phyloP scores from a whole-genome alignment of 2,329 filamentous ascomycete genomes.

The Colletotrichum spaethianum region DNA sequence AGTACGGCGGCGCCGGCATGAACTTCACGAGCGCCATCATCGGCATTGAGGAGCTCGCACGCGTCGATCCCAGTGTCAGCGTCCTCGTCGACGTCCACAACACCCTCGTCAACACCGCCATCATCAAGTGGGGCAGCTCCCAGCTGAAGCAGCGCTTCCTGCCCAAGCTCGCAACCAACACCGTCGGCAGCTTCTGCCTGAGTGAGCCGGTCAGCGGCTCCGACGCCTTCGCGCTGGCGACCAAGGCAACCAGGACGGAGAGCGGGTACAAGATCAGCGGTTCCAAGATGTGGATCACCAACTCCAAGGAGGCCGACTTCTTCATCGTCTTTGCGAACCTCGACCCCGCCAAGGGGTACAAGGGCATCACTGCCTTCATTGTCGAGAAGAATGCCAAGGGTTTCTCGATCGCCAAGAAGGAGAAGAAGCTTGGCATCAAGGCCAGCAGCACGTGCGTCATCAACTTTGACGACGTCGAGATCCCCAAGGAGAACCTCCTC shows the following conservation, averaged over 20 bases:
- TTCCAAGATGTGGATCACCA: conserved; percentile 99
- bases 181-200: conserved; percentile 92
- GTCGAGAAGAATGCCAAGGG: conserved; percentile 91
- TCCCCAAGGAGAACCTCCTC: conserved; percentile 89
- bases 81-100: conserved; percentile 98
- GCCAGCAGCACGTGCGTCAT: conserved; percentile 97
- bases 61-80: conserved; percentile 93
- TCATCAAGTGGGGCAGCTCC: conserved; percentile 86
- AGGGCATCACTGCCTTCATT: conserved; percentile 96
- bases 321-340: conserved; percentile 99
- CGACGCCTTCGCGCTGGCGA: conserved; percentile 95
- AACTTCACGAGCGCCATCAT: conserved; percentile 98
- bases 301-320: conserved; percentile 92
- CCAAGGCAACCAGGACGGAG: conserved; percentile 87
- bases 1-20: conserved; percentile 97
- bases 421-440: conserved; percentile 98
- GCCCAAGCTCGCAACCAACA: conserved; percentile 90
- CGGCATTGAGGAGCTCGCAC: conserved; percentile 95
- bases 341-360: conserved; percentile 92
- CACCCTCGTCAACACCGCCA: conserved; percentile 94
- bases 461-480: conserved; percentile 95
- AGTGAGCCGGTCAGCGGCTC: conserved; percentile 94
- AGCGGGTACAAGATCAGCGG: conserved; percentile 90
- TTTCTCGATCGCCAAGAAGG: conserved; percentile 98
- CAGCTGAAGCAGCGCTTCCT: conserved; percentile 88